Evolutionary conservation across 805 yeast genomes (phyloP).

Genomic region (Suhomyces emberorum): DNA sequence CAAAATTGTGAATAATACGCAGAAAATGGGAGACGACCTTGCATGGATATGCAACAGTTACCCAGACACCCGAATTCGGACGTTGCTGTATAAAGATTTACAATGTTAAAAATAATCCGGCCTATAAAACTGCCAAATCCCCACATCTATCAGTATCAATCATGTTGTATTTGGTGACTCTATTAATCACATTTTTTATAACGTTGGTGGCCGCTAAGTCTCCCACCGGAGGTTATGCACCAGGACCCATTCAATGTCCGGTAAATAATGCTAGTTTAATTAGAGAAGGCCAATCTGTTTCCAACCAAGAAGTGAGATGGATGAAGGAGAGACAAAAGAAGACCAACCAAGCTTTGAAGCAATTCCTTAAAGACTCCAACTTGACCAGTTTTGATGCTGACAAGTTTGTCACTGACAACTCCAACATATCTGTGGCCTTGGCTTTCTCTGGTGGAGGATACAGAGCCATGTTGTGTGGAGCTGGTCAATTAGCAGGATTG

Average conservation of each 20-base stretch:
- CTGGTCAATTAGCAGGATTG: constrained; percentile 76
- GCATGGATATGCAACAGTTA: no score
- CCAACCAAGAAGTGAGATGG: constrained; percentile 24
- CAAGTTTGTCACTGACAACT: constrained; percentile 15
- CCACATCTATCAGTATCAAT: no score
- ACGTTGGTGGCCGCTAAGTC: constrained; percentile 14
- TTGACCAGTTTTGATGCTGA: constrained; percentile 21
- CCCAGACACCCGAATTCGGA: no score
- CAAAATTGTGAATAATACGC: no score
- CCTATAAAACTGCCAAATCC: no score
- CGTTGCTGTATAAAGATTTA: no score
- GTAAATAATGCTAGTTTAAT: constrained; percentile 11
- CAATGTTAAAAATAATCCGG: no score
- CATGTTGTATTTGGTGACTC: no score
- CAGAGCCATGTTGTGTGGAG: constrained; percentile 62
- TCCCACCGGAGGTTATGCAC: constrained; percentile 28
- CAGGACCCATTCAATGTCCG: constrained; percentile 29
- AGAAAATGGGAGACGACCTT: no score
- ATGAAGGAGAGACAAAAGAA: constrained; percentile 19
- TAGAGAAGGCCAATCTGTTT: constrained; percentile 25
- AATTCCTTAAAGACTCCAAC: constrained; percentile 21
- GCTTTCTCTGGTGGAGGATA: constrained; percentile 43
- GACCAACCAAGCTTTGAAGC: constrained; percentile 21
- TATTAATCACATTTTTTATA: no score
- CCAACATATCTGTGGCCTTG: constrained; percentile 25